A percentile compares a stretch with the other conserved stretches of the same genome.
Evolutionary conservation across 2,329 filamentous ascomycete genomes (phyloP).

Genomic region (Sporothrix variecibatus): DNA sequence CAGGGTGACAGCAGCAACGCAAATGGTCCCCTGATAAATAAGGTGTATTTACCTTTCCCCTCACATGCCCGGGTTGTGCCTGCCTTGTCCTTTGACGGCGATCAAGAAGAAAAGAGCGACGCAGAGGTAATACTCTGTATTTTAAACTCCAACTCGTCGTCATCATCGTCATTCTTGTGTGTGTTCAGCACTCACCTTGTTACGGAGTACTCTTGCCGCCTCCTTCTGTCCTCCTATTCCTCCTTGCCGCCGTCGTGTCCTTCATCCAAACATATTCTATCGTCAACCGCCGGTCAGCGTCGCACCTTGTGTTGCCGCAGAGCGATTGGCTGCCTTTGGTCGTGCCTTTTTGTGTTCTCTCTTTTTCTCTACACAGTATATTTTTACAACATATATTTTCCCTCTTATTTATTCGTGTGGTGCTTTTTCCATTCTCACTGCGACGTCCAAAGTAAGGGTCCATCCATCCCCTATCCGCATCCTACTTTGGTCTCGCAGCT

Average conservation of each 20-base stretch:
- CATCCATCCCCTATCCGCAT: constrained; percentile 11
- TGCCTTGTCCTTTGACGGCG: neutral
- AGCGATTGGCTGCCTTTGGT: constrained; percentile 9
- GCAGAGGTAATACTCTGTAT: neutral
- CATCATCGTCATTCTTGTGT: too few species aligned
- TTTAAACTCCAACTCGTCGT: neutral
- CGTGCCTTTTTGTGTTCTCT: neutral
- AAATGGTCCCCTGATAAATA: neutral
- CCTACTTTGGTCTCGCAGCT: neutral
- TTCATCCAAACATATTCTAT: neutral
- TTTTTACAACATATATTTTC: neutral
- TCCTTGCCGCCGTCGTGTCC: neutral
- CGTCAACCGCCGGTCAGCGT: constrained; percentile 22
- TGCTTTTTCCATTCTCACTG: neutral
- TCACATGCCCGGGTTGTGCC: neutral
- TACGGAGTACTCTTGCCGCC: neutral
- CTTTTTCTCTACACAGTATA: neutral
- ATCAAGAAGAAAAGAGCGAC: neutral
- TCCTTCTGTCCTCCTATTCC: neutral
- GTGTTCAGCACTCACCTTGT: neutral
- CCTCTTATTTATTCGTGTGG: neutral
- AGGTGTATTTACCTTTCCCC: neutral
- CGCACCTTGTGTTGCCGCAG: constrained; percentile 15
- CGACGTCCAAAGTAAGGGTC: constrained; percentile 10
- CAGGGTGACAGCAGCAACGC: neutral